Conservation (phyloP, 2,329 filamentous ascomycete genomes). For the Cytospora chrysosperma region DNA sequence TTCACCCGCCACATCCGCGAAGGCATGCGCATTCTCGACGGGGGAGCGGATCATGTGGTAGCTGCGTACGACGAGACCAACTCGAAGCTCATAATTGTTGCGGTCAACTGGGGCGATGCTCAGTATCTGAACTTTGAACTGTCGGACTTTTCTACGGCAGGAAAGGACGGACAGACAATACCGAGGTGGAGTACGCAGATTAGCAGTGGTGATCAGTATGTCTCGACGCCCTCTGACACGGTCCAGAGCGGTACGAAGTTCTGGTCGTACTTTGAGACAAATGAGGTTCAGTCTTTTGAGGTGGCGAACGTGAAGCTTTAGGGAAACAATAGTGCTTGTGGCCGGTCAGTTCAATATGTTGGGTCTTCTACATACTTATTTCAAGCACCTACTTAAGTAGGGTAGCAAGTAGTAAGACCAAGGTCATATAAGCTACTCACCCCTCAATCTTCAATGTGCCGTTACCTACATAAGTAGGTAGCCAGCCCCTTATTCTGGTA, state of each 20-base stretch:
- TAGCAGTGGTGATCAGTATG: constrained; percentile 35
- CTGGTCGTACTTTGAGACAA: constrained; percentile 36
- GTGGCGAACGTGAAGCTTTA: constrained; percentile 31
- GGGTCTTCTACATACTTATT: too few species aligned
- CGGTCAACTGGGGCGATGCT: constrained; percentile 39
- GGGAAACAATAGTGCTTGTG: neutral
- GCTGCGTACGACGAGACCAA: constrained; percentile 39
- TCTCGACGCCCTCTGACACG: constrained; percentile 32
- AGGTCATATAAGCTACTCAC: too few species aligned
- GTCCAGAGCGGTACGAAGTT: constrained; percentile 36
- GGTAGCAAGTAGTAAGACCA: too few species aligned
- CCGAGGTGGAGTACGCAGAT: constrained; percentile 39
- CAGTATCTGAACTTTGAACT: constrained; percentile 43
- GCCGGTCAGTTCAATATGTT: neutral
- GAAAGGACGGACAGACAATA: constrained; percentile 34
- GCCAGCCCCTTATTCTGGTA: too few species aligned
- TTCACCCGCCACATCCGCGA: constrained; percentile 41
- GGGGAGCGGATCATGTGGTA: constrained; percentile 36
- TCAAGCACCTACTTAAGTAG: too few species aligned
- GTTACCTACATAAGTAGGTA: too few species aligned
- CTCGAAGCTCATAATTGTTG: constrained; percentile 39
- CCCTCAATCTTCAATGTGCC: too few species aligned
- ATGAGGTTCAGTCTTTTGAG: constrained; percentile 41
- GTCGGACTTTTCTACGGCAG: constrained; percentile 33
- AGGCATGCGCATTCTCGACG: constrained; percentile 41